These are phyloP conservation scores for Candida endomychidarum DNA, from an alignment of 805 yeast species.

Conservation along the genomic window DNA sequence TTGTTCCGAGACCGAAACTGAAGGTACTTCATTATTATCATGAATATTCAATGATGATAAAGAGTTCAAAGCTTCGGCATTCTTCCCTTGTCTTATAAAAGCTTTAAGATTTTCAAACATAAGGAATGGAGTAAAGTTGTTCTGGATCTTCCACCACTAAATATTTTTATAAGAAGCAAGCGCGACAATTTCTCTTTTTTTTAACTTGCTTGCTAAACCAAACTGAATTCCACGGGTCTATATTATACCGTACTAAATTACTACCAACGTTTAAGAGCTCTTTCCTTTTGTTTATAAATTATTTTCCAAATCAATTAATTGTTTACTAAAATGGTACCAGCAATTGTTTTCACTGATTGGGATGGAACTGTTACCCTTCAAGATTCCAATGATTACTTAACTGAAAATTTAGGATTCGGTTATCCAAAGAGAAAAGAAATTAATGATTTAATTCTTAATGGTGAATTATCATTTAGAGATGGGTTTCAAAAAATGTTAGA, in stretches of 20 bases:
- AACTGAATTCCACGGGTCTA: slow-evolving; percentile 4
- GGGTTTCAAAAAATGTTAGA: slow-evolving; percentile 85
- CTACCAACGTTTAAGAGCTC: background rate
- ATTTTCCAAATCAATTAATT: too few species aligned
- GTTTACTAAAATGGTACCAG: slow-evolving; percentile 23
- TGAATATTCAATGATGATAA: slow-evolving; percentile 4
- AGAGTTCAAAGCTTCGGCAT: slow-evolving; percentile 43
- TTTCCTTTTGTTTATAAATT: too few species aligned
- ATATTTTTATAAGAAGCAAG: slow-evolving; percentile 1
- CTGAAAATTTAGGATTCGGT: slow-evolving; percentile 90
- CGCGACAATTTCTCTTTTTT: slow-evolving; percentile 8
- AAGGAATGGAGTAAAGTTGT: slow-evolving; percentile 1
- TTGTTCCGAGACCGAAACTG: too few species aligned
- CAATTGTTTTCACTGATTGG: slow-evolving; percentile 94
- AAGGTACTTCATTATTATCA: too few species aligned
- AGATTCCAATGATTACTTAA: slow-evolving; percentile 89
- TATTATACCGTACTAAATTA: too few species aligned
- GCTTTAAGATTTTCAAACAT: slow-evolving; percentile 54
- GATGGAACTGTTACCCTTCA: slow-evolving; percentile 97
- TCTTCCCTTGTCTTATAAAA: slow-evolving; percentile 63
- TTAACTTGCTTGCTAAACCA: slow-evolving; percentile 1
- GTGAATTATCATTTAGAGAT: slow-evolving; percentile 68
- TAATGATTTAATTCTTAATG: slow-evolving; percentile 72
- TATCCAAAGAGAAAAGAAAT: slow-evolving; percentile 59
- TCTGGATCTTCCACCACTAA: background rate